Conservation (phyloP, 208 protist genomes). For the Acanthamoeba castellanii region DNA sequence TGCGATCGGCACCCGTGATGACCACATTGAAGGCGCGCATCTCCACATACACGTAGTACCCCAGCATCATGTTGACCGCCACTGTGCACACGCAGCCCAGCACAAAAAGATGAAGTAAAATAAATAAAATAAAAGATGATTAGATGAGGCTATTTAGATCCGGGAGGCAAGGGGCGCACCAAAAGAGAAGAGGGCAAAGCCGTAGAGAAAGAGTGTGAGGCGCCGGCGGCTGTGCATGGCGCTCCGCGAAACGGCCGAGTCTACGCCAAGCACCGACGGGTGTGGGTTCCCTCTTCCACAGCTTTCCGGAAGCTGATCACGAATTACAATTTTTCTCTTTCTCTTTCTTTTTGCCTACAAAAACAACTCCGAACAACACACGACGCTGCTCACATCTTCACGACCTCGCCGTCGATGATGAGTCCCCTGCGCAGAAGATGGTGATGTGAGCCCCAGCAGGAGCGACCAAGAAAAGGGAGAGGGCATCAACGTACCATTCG, state of each 20-base stretch:
- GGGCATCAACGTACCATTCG: background rate
- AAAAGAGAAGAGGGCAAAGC: background rate
- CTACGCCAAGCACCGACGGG: too few relatives aligned
- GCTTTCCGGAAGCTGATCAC: too few relatives aligned
- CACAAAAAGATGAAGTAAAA: background rate
- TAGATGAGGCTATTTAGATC: background rate
- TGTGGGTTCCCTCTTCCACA: too few relatives aligned
- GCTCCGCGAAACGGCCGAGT: too few relatives aligned
- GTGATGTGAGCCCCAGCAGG: too few relatives aligned
- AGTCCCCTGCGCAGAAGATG: background rate
- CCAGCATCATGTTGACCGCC: background rate
- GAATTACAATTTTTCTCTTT: too few relatives aligned
- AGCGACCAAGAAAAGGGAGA: background rate
- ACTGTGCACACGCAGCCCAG: background rate
- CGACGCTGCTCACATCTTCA: background rate
- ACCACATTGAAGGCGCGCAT: background rate
- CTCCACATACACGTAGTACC: background rate
- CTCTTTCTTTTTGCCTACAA: too few relatives aligned
- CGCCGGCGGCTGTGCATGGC: background rate
- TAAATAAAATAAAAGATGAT: too few relatives aligned
- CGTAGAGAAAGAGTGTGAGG: background rate
- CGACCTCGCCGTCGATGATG: slow-evolving; percentile 30
- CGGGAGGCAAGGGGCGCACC: background rate
- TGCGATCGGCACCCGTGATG: slow-evolving; percentile 11
- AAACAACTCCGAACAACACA: too few relatives aligned